Percentiles rank a stretch among this genome's conserved stretches.
phyloP scores from a whole-genome alignment of 106 monocot species.

The Allium sativum region DNA sequence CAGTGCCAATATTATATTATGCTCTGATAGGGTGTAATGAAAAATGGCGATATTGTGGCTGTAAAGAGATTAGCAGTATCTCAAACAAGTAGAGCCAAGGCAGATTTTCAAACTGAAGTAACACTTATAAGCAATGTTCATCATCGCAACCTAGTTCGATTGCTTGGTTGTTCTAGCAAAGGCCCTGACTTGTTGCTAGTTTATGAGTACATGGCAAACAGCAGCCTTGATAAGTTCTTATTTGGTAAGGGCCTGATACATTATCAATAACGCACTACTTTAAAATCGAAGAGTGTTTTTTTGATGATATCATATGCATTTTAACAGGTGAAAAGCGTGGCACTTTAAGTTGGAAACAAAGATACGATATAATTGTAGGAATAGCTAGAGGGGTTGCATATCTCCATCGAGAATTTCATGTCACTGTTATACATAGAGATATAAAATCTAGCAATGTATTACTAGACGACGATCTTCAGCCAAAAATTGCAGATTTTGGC shows the following conservation, averaged over 20 bases:
- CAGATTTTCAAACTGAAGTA: conserved; percentile 52
- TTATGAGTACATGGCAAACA: conserved; percentile 72
- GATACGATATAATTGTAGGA: conserved; percentile 66
- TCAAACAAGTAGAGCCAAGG: conserved; percentile 23
- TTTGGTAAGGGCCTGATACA: conserved; percentile 29
- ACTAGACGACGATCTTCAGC: conserved; percentile 56
- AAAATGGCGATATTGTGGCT: conserved; percentile 49
- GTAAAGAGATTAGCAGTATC: conserved; percentile 51
- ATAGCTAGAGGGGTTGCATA: conserved; percentile 71
- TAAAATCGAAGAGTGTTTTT: too few relatives aligned
- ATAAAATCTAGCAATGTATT: conserved; percentile 65
- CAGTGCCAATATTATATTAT: too few relatives aligned
- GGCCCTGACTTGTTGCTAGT: conserved; percentile 50
- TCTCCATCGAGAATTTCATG: conserved; percentile 70
- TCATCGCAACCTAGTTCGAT: conserved; percentile 52
- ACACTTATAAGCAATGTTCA: conserved; percentile 81
- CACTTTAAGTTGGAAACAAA: conserved; percentile 59
- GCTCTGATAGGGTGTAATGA: conserved; percentile 34
- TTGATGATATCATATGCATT: too few relatives aligned
- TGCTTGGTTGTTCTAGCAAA: conserved; percentile 65
- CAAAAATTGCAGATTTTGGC: conserved; percentile 71
- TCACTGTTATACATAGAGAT: conserved; percentile 62
- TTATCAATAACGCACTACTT: neutral
- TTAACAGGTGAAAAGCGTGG: conserved; percentile 36
- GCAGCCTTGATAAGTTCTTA: conserved; percentile 63